A percentile compares a stretch with the other conserved stretches of the same genome.
These are phyloP conservation scores for Erodium texanum DNA, from an alignment of 441 rosid species.

Conservation along the genomic window DNA sequence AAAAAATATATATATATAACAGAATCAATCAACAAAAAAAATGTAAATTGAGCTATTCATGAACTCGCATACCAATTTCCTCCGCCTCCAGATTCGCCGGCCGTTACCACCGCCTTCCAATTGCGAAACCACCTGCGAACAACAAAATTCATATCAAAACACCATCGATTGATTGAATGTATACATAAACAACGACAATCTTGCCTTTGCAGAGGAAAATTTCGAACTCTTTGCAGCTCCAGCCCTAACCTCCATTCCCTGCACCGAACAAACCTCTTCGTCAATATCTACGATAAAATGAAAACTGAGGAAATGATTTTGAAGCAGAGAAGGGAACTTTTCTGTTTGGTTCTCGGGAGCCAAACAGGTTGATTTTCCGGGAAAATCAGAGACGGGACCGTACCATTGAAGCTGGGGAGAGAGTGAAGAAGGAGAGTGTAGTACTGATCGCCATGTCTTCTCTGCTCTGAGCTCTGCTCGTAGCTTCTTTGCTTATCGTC, in stretches of 20 bases:
- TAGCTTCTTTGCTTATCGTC: not conserved
- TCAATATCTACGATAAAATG: not conserved
- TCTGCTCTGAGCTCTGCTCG: not conserved
- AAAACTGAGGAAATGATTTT: not conserved
- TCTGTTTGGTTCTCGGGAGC: not conserved
- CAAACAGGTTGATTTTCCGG: not conserved
- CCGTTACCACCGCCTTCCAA: not conserved
- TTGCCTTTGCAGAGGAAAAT: not conserved
- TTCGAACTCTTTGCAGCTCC: not conserved
- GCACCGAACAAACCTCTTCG: not conserved
- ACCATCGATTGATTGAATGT: not conserved
- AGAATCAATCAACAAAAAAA: not conserved
- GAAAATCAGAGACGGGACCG: not conserved
- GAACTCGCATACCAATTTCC: not conserved
- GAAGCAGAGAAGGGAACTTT: not conserved
- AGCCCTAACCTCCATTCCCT: not conserved
- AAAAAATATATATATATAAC: no score
- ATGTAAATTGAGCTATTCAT: not conserved
- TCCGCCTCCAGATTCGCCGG: not conserved
- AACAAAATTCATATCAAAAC: not conserved
- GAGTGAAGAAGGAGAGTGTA: constrained; percentile 4
- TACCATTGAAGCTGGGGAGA: not conserved
- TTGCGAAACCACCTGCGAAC: not conserved
- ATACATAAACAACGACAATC: no score
- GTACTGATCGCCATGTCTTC: not conserved